Conservation (phyloP, 139 green algal genomes). For the Volvox africanus region DNA sequence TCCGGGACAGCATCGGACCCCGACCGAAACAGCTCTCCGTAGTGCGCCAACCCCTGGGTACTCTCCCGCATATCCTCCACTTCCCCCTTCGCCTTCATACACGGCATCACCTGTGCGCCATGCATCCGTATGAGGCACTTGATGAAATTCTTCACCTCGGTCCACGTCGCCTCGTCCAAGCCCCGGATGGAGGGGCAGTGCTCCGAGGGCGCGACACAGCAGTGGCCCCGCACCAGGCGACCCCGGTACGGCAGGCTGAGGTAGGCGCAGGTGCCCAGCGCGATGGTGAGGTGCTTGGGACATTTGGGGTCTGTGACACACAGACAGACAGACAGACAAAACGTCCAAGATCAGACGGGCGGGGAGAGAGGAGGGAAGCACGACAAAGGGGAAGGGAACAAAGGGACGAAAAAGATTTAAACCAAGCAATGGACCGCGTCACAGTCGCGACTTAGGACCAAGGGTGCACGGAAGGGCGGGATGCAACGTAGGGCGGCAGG, state of each 20-base stretch:
- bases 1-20: neutral
- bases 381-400: neutral
- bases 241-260: conserved; percentile 83
- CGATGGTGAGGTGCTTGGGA: conserved; percentile 83
- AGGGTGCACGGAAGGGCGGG: too few species aligned
- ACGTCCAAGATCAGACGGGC: neutral
- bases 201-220: conserved; percentile 84
- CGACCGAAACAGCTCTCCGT: neutral
- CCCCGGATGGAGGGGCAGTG: conserved; percentile 76
- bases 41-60: too few species aligned
- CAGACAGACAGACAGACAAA: too few species aligned
- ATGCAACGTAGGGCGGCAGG: too few species aligned
- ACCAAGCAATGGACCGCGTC: too few species aligned
- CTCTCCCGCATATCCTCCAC: too few species aligned
- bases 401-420: neutral
- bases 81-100: neutral
- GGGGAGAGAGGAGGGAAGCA: neutral
- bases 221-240: conserved; percentile 87
- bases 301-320: conserved; percentile 53
- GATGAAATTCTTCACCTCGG: conserved; percentile 98
- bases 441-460: too few species aligned
- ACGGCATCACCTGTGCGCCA: conserved; percentile 59
- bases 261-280: conserved; percentile 87
- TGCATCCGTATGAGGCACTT: conserved; percentile 97
- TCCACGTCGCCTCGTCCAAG: conserved; percentile 90